Evolutionary conservation across 1,284 basidiomycete species (phyloP).

Genomic region (Apiotrichum domesticum): DNA sequence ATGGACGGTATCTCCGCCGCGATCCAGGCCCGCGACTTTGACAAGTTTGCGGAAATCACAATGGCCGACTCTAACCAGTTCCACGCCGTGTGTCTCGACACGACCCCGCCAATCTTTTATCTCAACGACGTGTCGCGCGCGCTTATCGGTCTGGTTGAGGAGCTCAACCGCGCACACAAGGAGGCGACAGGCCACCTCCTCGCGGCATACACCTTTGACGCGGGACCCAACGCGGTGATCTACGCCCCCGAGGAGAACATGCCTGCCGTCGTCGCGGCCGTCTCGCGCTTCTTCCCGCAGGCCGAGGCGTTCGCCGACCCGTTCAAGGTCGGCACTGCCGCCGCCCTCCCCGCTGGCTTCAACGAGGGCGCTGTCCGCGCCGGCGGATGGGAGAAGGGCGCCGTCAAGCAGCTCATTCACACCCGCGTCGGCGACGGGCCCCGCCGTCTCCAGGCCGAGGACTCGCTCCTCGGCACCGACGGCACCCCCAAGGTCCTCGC

Average conservation of each 20-base stretch:
- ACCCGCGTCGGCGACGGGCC: constrained; percentile 88
- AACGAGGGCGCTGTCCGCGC: constrained; percentile 64
- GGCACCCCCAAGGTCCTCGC: constrained; percentile 47
- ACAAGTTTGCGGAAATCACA: constrained; percentile 80
- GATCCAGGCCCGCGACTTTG: constrained; percentile 76
- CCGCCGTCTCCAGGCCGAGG: constrained; percentile 48
- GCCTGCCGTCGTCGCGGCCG: constrained; percentile 65
- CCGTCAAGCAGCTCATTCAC: constrained; percentile 82
- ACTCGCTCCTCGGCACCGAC: constrained; percentile 45
- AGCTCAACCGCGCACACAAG: constrained; percentile 81
- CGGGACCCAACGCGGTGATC: constrained; percentile 97
- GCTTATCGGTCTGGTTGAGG: constrained; percentile 80
- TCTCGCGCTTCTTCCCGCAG: constrained; percentile 79
- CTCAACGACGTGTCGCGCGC: constrained; percentile 91
- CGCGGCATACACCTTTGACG: constrained; percentile 97
- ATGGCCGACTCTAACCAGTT: constrained; percentile 99
- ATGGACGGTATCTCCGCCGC: constrained; percentile 78
- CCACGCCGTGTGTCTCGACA: constrained; percentile 96
- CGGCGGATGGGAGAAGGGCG: constrained; percentile 60
- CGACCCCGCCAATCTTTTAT: constrained; percentile 96
- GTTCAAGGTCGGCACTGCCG: constrained; percentile 48
- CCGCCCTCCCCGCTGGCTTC: constrained; percentile 61
- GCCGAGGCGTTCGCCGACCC: constrained; percentile 66
- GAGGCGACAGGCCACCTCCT: constrained; percentile 60
- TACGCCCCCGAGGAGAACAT: constrained; percentile 77